These are phyloP conservation scores for Phialocephala subalpina DNA, from an alignment of 2,329 filamentous ascomycete genomes.

Conservation along the genomic window DNA sequence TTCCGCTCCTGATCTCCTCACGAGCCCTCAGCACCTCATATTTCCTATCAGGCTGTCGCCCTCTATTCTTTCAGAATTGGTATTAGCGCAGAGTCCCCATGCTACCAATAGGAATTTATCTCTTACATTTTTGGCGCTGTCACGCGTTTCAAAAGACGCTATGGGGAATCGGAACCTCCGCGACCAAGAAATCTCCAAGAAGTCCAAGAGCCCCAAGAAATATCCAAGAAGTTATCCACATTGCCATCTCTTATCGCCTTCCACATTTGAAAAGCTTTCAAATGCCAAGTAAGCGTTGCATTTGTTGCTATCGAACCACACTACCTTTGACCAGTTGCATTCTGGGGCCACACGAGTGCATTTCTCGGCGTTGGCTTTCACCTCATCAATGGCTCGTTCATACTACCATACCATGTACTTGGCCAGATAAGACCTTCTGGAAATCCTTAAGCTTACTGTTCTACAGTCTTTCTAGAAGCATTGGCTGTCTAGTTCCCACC, in stretches of 20 bases:
- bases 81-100: background rate
- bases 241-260: conserved; percentile 20
- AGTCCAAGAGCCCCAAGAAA: conserved; percentile 2
- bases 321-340: conserved; percentile 9
- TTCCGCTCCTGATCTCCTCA: conserved; percentile 8
- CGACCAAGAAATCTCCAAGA: conserved; percentile 22
- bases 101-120: background rate
- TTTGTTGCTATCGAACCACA: too few species aligned
- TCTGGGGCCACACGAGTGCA: background rate
- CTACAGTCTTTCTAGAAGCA: conserved; percentile 11
- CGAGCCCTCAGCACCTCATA: background rate
- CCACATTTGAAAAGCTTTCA: background rate
- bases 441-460: background rate
- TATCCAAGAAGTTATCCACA: conserved; percentile 16
- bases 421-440: conserved; percentile 11
- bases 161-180: background rate
- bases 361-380: background rate
- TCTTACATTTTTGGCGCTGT: background rate
- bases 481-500: too few species aligned
- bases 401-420: conserved; percentile 1
- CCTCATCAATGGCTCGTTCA: background rate
- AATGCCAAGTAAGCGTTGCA: background rate
- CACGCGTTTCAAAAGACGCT: background rate
- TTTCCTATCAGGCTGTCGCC: background rate
- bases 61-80: background rate